phyloP scores from a whole-genome alignment of 1,284 basidiomycete species.

The Somion occarium region DNA sequence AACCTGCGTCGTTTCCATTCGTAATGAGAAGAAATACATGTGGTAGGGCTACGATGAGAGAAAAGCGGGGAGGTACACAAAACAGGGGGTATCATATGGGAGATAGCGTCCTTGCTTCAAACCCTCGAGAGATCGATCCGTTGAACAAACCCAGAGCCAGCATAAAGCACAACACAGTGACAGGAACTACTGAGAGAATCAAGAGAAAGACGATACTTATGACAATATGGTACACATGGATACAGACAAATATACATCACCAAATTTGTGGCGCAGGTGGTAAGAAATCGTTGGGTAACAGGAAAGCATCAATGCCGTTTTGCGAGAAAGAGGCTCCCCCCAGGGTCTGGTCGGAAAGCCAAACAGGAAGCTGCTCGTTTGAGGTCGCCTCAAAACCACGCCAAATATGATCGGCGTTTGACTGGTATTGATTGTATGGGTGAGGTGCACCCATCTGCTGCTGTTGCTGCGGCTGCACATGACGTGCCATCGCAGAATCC shows the following conservation, averaged over 20 bases:
- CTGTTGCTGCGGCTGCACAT: slow-evolving; percentile 14
- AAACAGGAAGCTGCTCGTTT: slow-evolving; percentile 72
- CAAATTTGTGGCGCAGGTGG: slow-evolving; percentile 68
- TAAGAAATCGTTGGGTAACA: slow-evolving; percentile 70
- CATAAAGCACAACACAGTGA: neutral
- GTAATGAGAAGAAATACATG: neutral
- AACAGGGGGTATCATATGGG: neutral
- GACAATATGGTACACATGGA: neutral
- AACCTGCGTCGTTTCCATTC: slow-evolving; percentile 1
- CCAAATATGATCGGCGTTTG: slow-evolving; percentile 71
- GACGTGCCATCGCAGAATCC: slow-evolving; percentile 12
- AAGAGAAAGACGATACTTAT: neutral
- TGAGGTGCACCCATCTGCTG: slow-evolving; percentile 25
- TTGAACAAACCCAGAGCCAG: neutral
- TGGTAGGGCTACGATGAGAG: neutral
- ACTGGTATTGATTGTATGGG: slow-evolving; percentile 26
- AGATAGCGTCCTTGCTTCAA: neutral
- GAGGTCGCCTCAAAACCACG: slow-evolving; percentile 65
- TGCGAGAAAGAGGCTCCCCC: slow-evolving; percentile 71
- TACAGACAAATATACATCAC: slow-evolving; percentile 29
- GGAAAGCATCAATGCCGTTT: slow-evolving; percentile 78
- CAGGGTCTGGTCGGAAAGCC: slow-evolving; percentile 76
- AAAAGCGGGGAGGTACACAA: neutral
- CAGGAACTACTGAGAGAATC: neutral
- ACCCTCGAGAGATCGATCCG: neutral